Conservation (phyloP, 2,329 filamentous ascomycete genomes). For the Pestalotiopsis sp. region DNA sequence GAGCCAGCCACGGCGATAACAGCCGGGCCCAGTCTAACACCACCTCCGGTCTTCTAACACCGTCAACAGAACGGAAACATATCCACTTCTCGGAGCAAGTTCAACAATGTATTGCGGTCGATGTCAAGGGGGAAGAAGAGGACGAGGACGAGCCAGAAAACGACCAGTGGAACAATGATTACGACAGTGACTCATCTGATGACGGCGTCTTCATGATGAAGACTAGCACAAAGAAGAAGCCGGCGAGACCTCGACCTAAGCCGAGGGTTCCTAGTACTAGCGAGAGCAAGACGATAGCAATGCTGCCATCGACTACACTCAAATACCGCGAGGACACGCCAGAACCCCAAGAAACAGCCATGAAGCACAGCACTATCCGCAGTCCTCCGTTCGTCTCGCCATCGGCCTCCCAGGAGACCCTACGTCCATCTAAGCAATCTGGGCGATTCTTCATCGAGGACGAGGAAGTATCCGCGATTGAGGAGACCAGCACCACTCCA, state of each 20-base stretch:
- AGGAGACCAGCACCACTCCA: conserved; percentile 40
- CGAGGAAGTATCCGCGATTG: conserved; percentile 51
- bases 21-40: conserved; percentile 67
- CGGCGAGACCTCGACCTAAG: conserved; percentile 50
- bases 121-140: conserved; percentile 78
- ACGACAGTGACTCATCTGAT: conserved; percentile 73
- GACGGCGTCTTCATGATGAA: conserved; percentile 89
- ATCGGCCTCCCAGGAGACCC: conserved; percentile 80
- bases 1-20: conserved; percentile 62
- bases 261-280: conserved; percentile 45
- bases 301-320: conserved; percentile 81
- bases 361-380: conserved; percentile 60
- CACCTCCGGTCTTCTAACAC: conserved; percentile 69
- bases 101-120: conserved; percentile 91
- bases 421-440: conserved; percentile 70
- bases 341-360: conserved; percentile 62
- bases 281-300: conserved; percentile 85
- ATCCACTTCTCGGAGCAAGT: conserved; percentile 98
- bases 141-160: conserved; percentile 64
- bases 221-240: conserved; percentile 57
- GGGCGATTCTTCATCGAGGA: conserved; percentile 66
- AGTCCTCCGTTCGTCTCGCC: conserved; percentile 60
- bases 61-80: conserved; percentile 73
- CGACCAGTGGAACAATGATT: conserved; percentile 37
- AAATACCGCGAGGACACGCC: conserved; percentile 82